Base-by-base conservation (phyloP, 768 basidiomycete species). In the Neoboletus brunneissimus region DNA sequence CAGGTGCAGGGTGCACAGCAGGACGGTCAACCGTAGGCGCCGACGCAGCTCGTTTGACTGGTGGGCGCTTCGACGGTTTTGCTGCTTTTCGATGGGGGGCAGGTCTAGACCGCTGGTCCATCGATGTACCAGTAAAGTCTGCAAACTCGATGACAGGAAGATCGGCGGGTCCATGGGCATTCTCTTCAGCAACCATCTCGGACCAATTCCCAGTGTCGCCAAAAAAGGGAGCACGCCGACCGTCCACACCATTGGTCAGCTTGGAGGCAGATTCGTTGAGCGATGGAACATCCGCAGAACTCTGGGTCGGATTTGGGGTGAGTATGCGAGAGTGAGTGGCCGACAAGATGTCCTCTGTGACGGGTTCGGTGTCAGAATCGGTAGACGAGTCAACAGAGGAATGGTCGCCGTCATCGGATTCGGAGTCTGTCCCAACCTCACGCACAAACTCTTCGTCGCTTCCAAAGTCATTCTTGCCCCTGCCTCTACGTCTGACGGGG, bases 101-200 rank as follows among this genome's bases (percentile, higher is more conserved):
- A 48, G 62, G 71, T 44, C 78, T 77, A 59, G 63, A 49, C 22
- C 55, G 70, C 52, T 73, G 68, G 38, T 67, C 67, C 15, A 72
- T 44, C 27, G 75, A 59, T 43, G 72, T 63, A n/a, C 61, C 58
- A 41, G 69, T 69, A 42, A 83, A 69, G 55, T 92, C 87, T 51
- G 83, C 79, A 65, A 93, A 94, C 55, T 91, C 88, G 61, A 93
- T 85, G 63, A 92, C 86, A 35, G 90, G 91, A 9, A 93, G 77
- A 27, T 84, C 82, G 9, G 81, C 82, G 46, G 82, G 76, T 20
- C 85, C 87, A 58, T 85, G 79, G n/a, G 73, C 74, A 43, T 72
- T 79, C 72, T 89, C 87, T 56, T 86, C 86, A 18, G 86, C 79
- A n/a, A 91, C 88, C 84, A 91, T 88, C 67, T 92, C 89, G 11